These are phyloP conservation scores for Pleurostoma richardsiae DNA, from an alignment of 2,329 filamentous ascomycete species.

Conservation along the genomic window DNA sequence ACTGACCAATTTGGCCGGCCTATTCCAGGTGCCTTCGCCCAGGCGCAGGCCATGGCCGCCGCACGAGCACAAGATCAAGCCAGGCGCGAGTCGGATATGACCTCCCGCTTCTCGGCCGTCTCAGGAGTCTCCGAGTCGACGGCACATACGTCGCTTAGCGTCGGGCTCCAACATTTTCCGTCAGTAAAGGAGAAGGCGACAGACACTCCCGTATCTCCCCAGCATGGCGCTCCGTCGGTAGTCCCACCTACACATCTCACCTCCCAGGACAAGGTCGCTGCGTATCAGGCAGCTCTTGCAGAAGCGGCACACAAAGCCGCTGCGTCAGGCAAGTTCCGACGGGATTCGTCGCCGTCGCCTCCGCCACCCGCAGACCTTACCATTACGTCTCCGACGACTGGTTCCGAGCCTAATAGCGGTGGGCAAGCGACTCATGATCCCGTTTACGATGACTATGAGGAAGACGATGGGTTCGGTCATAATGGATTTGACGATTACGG, in stretches of 20 bases:
- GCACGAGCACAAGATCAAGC: constrained; percentile 20
- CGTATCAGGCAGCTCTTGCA: constrained; percentile 80
- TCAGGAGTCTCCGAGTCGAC: constrained; percentile 43
- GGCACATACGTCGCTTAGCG: constrained; percentile 45
- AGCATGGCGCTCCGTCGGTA: constrained; percentile 7
- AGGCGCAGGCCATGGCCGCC: constrained; percentile 41
- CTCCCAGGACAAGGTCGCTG: constrained; percentile 38
- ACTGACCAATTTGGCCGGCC: constrained; percentile 58
- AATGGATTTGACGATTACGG: constrained; percentile 23
- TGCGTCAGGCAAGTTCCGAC: constrained; percentile 68
- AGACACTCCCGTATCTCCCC: constrained; percentile 1
- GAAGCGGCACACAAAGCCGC: constrained; percentile 75
- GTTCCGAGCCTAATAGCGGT: constrained; percentile 20
- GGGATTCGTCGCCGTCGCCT: constrained; percentile 43
- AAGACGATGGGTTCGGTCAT: constrained; percentile 41
- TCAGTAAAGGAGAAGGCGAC: constrained; percentile 5
- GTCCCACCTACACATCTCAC: constrained; percentile 10
- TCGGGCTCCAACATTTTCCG: constrained; percentile 18
- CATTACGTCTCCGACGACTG: constrained; percentile 25
- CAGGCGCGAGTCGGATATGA: constrained; percentile 42
- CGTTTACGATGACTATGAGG: constrained; percentile 55
- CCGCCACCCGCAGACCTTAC: constrained; percentile 23
- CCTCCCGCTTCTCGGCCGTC: constrained; percentile 36
- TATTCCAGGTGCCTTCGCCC: constrained; percentile 52
- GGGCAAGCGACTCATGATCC: constrained; percentile 7